Conservation (phyloP, 2,329 filamentous ascomycete species). For the Aspergillus unguis region DNA sequence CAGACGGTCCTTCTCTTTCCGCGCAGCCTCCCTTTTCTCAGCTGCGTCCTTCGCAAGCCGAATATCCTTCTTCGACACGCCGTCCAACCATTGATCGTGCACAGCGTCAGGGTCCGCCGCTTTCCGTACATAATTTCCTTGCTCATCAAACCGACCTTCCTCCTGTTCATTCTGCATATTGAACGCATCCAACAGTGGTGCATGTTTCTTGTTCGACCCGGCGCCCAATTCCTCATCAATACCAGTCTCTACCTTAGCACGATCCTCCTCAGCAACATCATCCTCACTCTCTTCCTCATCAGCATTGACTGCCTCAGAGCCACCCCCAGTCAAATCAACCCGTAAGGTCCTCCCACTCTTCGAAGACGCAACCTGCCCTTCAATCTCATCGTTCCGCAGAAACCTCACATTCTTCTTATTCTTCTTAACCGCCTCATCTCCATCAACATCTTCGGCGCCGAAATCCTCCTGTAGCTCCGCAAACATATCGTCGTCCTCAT, state of each 20-base stretch:
- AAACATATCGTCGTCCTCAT: slow-evolving; percentile 73
- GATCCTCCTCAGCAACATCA: slow-evolving; percentile 62
- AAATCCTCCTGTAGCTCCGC: slow-evolving; percentile 63
- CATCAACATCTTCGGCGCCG: slow-evolving; percentile 51
- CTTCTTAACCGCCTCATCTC: slow-evolving; percentile 52
- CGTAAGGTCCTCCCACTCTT: slow-evolving; percentile 69
- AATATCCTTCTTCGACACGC: slow-evolving; percentile 91
- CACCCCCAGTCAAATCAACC: slow-evolving; percentile 52
- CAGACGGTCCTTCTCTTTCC: slow-evolving; percentile 65
- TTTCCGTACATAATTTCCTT: slow-evolving; percentile 88
- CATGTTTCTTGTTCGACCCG: slow-evolving; percentile 86
- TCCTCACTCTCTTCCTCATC: slow-evolving; percentile 56
- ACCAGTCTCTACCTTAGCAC: slow-evolving; percentile 69
- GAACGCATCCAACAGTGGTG: slow-evolving; percentile 92
- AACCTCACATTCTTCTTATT: slow-evolving; percentile 63
- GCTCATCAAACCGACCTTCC: slow-evolving; percentile 86
- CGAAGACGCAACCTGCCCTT: slow-evolving; percentile 72
- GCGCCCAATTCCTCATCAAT: slow-evolving; percentile 87
- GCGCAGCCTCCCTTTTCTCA: slow-evolving; percentile 76
- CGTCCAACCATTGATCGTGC: slow-evolving; percentile 90
- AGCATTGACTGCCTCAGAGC: slow-evolving; percentile 57
- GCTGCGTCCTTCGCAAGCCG: slow-evolving; percentile 81
- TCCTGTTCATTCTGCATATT: slow-evolving; percentile 89
- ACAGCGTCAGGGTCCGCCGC: slow-evolving; percentile 83
- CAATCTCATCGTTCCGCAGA: slow-evolving; percentile 62